Evolutionary conservation across 805 yeast genomes (phyloP).

Genomic region (Kazachstania martiniae): DNA sequence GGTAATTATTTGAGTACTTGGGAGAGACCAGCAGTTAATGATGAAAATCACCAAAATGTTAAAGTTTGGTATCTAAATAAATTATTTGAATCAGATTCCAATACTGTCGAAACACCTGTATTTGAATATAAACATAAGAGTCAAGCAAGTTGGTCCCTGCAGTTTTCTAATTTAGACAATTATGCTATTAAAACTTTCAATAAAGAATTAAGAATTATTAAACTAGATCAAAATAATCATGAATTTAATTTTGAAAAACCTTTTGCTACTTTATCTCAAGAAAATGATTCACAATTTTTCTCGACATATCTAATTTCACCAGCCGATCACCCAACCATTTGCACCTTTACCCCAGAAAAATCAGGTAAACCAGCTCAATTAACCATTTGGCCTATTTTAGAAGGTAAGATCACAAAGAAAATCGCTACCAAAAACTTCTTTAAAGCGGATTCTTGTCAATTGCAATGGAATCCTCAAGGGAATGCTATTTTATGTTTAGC

Average conservation of each 20-base stretch:
- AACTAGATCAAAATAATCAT: constrained; percentile 33
- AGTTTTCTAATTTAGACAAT: constrained; percentile 27
- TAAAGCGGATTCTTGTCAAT: constrained; percentile 88
- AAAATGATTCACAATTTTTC: constrained; percentile 28
- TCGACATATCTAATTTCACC: constrained; percentile 59
- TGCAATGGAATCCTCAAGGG: constrained; percentile 91
- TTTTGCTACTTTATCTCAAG: constrained; percentile 40
- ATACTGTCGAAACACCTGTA: constrained; percentile 10
- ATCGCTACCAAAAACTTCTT: constrained; percentile 81
- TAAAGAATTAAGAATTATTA: constrained; percentile 25
- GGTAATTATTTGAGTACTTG: constrained; percentile 78
- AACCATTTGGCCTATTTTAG: constrained; percentile 45
- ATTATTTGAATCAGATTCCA: constrained; percentile 23
- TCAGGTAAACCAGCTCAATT: constrained; percentile 85
- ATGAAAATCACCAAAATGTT: constrained; percentile 68
- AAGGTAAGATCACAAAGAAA: constrained; percentile 44
- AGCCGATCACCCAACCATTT: constrained; percentile 82
- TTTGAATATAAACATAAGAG: constrained; percentile 61
- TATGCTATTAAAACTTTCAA: constrained; percentile 21
- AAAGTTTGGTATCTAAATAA: constrained; percentile 54
- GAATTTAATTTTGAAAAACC: constrained; percentile 39
- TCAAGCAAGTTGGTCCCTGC: constrained; percentile 71
- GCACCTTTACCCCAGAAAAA: constrained; percentile 81
- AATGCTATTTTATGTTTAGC: constrained; percentile 90
- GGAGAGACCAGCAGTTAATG: constrained; percentile 75